Evolutionary conservation across 78 protist genomes (phyloP).

Genomic region (Emiliania huxleyi): DNA sequence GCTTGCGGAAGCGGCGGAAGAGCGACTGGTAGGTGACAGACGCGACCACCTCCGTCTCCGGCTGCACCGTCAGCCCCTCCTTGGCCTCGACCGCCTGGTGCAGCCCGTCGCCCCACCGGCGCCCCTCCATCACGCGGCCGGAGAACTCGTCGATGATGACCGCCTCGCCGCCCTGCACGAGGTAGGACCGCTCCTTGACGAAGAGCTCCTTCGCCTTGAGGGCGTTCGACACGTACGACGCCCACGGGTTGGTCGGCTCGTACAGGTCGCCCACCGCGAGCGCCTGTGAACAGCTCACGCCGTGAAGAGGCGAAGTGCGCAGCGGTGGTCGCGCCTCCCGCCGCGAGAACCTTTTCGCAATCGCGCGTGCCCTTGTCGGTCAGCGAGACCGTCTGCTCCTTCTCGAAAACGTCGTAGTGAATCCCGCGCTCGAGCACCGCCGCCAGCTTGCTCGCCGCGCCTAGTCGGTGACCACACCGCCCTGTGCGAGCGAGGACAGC

Average conservation of each 20-base stretch:
- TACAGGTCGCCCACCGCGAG: background rate
- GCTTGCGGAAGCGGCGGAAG: constrained; percentile 23
- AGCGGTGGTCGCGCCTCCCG: too few species aligned
- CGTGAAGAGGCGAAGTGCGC: too few species aligned
- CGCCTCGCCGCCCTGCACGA: constrained; percentile 37
- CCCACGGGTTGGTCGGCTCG: constrained; percentile 41
- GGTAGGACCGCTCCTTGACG: background rate
- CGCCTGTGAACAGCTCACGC: too few species aligned
- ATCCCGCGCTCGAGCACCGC: background rate
- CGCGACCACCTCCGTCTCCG: constrained; percentile 47
- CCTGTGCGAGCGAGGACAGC: too few species aligned
- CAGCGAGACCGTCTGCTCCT: constrained; percentile 12
- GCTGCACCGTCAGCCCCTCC: constrained; percentile 29
- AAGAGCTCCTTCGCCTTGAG: constrained; percentile 47
- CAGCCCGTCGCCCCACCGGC: constrained; percentile 50
- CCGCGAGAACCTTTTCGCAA: background rate
- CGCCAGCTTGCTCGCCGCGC: constrained; percentile 17
- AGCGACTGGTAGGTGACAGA: constrained; percentile 52
- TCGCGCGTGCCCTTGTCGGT: constrained; percentile 22
- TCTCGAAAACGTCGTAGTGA: constrained; percentile 41
- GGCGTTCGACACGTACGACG: constrained; percentile 41
- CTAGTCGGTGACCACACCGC: too few species aligned
- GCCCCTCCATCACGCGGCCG: constrained; percentile 46
- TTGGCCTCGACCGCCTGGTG: constrained; percentile 44
- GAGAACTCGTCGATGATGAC: constrained; percentile 57